Base-by-base conservation (phyloP, 331 rosid genomes). In the Erythrophleum ivorense region DNA sequence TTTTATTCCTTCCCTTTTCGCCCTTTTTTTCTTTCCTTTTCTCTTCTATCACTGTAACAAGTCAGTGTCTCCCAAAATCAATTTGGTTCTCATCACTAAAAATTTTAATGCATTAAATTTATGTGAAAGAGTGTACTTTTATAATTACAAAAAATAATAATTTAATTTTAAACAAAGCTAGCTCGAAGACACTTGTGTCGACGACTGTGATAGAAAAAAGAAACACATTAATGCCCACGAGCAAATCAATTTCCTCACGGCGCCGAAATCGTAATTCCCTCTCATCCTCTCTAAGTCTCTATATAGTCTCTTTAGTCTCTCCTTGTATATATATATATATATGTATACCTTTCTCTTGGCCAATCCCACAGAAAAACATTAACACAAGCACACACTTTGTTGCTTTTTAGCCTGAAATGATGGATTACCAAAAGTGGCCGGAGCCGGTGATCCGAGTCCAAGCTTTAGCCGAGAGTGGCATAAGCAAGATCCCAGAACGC, bases 371-470 rank as follows among this genome's bases (percentile, higher is more conserved):
- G 33, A 46, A 10, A 68, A 11, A 16, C 55, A 69, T 9, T 45
- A 5, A 67, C 72, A 66, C 33, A 36, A 2, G 14, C 72, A 38
- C 65, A 57, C 6, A 9, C 7, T 43, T 7, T 7, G 9, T 43
- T 36, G 12, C 52, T 66, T 40, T 33, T 69, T 46, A 3, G 16
- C 2, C 43, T 4, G 52, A 54, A 16, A 85, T 59, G 78, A 80
- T 81, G 90, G 87, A 50, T 73, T 89, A 93, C 80, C 94, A 87
- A 71, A 77, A 87, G 54, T 95, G 99, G 98, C 98, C 98, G 3
- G 98, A 95, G 65, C 96, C 97, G 1, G 81, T 95, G 7, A 89
- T 93, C 34, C 83, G 97, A 45, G 98, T 95, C 72, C 97, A 91
- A 80, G 70, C 94, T 82, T 83, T 93, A 70, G 90, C 98, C 6